Evolutionary conservation across 2,329 filamentous ascomycete genomes (phyloP).

Genomic region (Aulographum hederae): DNA sequence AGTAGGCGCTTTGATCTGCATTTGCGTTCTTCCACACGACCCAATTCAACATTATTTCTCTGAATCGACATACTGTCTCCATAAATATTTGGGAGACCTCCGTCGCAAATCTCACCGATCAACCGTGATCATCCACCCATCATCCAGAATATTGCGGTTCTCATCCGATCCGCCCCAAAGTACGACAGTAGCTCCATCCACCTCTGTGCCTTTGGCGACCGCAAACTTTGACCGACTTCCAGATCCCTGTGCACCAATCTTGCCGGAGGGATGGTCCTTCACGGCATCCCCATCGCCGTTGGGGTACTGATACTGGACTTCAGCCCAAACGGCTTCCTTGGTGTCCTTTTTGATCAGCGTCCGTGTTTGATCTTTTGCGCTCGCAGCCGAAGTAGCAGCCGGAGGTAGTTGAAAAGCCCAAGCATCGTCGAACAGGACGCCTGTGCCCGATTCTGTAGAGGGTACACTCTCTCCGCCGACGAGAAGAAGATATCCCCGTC

Average conservation of each 20-base stretch:
- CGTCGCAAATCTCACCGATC: too few species aligned
- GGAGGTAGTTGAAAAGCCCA: constrained; percentile 35
- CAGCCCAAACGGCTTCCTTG: constrained; percentile 30
- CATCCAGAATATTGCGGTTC: constrained; percentile 19
- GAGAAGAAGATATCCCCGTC: constrained; percentile 32
- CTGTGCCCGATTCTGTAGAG: constrained; percentile 4
- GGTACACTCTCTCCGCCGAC: constrained; percentile 23
- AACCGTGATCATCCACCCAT: constrained; percentile 24
- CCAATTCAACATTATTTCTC: too few species aligned
- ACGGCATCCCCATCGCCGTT: constrained; percentile 9
- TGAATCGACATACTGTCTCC: too few species aligned
- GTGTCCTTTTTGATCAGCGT: constrained; percentile 25
- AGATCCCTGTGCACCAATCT: constrained; percentile 10
- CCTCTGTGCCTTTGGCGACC: constrained; percentile 20
- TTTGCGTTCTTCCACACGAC: too few species aligned
- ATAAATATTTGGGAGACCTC: too few species aligned
- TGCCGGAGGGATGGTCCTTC: constrained; percentile 18
- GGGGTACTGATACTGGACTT: constrained; percentile 22
- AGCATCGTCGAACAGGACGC: constrained; percentile 21
- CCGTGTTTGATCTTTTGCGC: constrained; percentile 31
- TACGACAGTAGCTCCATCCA: constrained; percentile 28
- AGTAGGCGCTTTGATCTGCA: too few species aligned
- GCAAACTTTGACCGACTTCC: constrained; percentile 22
- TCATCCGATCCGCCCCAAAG: constrained; percentile 34
- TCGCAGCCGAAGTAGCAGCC: constrained; percentile 25